Percentiles rank a stretch among this genome's conserved stretches.
Conservation (phyloP, 805 yeast genomes). For the Kodamaea kakaduensis region DNA sequence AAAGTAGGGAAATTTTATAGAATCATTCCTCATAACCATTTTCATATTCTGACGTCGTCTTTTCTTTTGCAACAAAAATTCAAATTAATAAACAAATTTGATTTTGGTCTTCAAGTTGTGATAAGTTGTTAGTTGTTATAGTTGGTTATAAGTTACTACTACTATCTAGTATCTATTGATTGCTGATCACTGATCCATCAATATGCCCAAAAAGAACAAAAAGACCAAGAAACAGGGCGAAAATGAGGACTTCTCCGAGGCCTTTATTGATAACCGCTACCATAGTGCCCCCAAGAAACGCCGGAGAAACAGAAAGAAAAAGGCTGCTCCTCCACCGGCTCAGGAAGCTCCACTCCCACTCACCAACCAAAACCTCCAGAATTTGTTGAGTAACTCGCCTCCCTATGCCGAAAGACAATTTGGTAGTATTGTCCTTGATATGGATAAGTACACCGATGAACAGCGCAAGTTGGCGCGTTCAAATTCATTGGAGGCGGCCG, state of each 20-base stretch:
- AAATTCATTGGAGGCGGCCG: constrained; percentile 9
- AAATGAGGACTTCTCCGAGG: constrained; percentile 13
- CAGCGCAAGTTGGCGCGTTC: constrained; percentile 20
- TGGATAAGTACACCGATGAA: constrained; percentile 36
- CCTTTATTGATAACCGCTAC: constrained; percentile 29
- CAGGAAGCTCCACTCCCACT: constrained; percentile 22
- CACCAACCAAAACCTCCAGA: constrained; percentile 36
- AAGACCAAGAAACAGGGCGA: too few relatives aligned
- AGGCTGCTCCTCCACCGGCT: constrained; percentile 6
- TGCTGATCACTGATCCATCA: too few relatives aligned
- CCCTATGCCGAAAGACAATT: constrained; percentile 13
- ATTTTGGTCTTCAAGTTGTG: too few relatives aligned
- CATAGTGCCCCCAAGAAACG: constrained; percentile 15
- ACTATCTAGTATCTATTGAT: too few relatives aligned
- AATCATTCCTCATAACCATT: too few relatives aligned
- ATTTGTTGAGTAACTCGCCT: constrained; percentile 17
- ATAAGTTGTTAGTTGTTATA: too few relatives aligned
- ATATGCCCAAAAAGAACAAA: too few relatives aligned
- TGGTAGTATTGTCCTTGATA: constrained; percentile 33
- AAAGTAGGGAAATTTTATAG: too few relatives aligned
- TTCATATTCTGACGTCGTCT: too few relatives aligned
- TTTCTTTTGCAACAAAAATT: too few relatives aligned
- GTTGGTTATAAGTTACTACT: too few relatives aligned
- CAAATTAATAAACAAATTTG: too few relatives aligned
- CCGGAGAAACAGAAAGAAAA: constrained; percentile 1